Evolutionary conservation across 2,329 filamentous ascomycete species (phyloP).

Genomic region (Didymella glomerata): DNA sequence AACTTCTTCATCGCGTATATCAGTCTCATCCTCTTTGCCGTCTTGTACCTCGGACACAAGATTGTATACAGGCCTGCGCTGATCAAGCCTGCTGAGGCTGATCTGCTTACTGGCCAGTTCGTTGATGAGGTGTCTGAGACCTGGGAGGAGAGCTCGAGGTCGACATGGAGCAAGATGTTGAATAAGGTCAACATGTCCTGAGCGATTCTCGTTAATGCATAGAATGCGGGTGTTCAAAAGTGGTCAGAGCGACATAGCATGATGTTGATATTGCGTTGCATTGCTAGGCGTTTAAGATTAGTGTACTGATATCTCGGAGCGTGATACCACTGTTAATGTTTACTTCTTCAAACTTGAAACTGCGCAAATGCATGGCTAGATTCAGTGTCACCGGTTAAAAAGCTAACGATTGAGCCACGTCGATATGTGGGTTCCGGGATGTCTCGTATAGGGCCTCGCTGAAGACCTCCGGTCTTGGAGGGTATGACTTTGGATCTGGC

Average conservation of each 20-base stretch:
- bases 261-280: conserved; percentile 26
- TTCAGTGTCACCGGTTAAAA: not conserved
- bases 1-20: conserved; percentile 53
- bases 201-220: not conserved
- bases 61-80: conserved; percentile 49
- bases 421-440: not conserved
- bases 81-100: conserved; percentile 53
- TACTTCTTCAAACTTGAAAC: conserved; percentile 6
- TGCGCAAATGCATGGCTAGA: not conserved
- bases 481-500: not conserved
- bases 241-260: conserved; percentile 29
- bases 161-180: conserved; percentile 43
- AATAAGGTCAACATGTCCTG: conserved; percentile 32
- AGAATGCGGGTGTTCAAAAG: conserved; percentile 16
- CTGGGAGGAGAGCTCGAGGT: conserved; percentile 46
- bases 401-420: not conserved
- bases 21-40: conserved; percentile 51
- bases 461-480: not conserved
- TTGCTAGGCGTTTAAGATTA: conserved; percentile 33
- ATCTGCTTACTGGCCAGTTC: conserved; percentile 54
- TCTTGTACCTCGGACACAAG: conserved; percentile 70
- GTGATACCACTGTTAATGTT: conserved; percentile 22
- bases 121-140: conserved; percentile 41
- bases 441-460: not conserved
- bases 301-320: conserved; percentile 14